A percentile compares a stretch with the other conserved stretches of the same genome.
phyloP scores from a whole-genome alignment of 2,329 filamentous ascomycete species.

The Colletotrichum gloeosporioides region DNA sequence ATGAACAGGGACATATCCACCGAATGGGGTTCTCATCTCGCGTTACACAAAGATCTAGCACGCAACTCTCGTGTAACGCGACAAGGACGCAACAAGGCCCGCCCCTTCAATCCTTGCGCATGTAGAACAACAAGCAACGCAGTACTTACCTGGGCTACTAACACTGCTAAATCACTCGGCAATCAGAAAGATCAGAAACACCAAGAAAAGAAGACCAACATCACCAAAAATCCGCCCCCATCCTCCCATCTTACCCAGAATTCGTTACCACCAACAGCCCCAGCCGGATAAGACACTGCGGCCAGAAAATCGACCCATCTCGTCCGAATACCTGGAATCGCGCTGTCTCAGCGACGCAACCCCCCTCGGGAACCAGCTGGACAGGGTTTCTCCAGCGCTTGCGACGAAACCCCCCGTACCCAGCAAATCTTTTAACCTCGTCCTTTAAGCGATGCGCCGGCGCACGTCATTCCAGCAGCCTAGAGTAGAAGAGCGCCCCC shows the following conservation, averaged over 20 bases:
- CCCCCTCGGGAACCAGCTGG: neutral
- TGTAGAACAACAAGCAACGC: neutral
- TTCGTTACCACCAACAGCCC: neutral
- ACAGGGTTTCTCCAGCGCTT: neutral
- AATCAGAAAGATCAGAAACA: neutral
- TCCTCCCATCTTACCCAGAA: neutral
- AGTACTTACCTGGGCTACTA: neutral
- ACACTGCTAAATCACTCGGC: neutral
- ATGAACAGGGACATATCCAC: neutral
- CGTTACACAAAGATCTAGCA: neutral
- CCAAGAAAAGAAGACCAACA: neutral
- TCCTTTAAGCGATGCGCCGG: neutral
- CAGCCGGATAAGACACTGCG: neutral
- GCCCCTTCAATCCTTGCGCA: neutral
- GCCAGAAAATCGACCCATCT: neutral
- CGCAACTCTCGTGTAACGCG: neutral
- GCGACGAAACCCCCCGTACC: neutral
- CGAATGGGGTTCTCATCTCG: neutral
- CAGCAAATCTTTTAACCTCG: neutral
- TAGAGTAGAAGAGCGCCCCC: neutral
- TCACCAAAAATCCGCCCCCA: neutral
- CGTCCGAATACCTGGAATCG: conserved; percentile 11
- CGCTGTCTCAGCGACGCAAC: neutral
- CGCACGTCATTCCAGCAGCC: conserved; percentile 1
- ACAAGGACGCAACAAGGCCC: neutral